Base-by-base conservation (phyloP, 805 yeast species). In the Candida pseudoglaebosa region DNA sequence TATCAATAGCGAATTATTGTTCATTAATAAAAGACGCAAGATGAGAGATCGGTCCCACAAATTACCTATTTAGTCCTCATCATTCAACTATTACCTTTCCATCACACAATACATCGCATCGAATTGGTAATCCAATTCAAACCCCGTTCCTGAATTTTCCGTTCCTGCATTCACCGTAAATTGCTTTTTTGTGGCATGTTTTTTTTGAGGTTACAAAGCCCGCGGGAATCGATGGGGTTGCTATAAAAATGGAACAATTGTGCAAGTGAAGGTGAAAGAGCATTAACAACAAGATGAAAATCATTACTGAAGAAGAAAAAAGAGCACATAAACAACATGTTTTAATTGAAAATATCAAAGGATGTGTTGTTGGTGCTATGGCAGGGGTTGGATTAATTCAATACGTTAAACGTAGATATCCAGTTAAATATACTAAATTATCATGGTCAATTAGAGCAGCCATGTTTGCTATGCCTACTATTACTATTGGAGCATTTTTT, bases 401-500 rank as follows among this genome's bases (percentile, higher is more conserved):
- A 34, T 50, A 68, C 19, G 42, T 59, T 16, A 61, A 54, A 45
- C 41, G 44, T 20, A 58, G 50, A 41, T 46, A 54, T 33, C 79
- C 78, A 22, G 75, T 75, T 5, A 63, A 62, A 43, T 78, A 73
- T 70, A 68, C 78, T 10, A 38, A 38, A 17, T 40, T 54, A 34
- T 51, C 43, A 37, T 18, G 56, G 16, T 53, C 61, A 9, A 65
- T 80, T 44, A 71, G 73, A 47, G 79, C 91, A 2, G 86, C 87
- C 5, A 58, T 80, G 38, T 77, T 77, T 49, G 75, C 82, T 40
- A 72, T 78, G 24, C 95, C 95, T 10, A 82, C 85, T 22, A 74
- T 83, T 2, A 61, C 80, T 30, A 49, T 72, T 19, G 73, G 80
- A 7, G 78, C 84, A 3, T 79, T 84, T 36, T 66, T 65, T 44